Conservation (phyloP, 176 grass and related monocot genomes). For the Themeda triandra region DNA sequence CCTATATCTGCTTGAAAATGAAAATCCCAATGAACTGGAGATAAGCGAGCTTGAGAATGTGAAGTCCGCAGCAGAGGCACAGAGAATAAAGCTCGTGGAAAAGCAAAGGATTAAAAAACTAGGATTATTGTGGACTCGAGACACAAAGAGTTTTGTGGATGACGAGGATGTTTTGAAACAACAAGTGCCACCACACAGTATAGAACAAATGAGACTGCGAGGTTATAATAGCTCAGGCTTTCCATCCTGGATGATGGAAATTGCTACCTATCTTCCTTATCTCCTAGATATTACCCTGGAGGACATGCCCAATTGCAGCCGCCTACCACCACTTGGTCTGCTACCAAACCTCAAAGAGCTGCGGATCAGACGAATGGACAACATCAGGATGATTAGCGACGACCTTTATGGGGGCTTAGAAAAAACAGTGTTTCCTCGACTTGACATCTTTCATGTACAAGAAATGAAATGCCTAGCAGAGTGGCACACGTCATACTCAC, state of each 20-base stretch:
- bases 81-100: background rate
- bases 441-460: accelerated
- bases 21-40: background rate
- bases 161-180: background rate
- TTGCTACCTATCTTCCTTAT: background rate
- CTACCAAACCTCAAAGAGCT: background rate
- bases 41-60: background rate
- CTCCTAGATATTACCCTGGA: background rate
- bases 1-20: background rate
- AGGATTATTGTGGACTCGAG: no score
- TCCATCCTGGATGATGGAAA: background rate
- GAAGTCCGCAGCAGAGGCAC: background rate
- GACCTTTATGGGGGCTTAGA: background rate
- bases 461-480: background rate
- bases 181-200: background rate
- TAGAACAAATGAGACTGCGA: background rate
- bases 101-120: no score
- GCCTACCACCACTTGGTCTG: background rate
- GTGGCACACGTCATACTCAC: background rate
- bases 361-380: background rate
- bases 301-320: background rate
- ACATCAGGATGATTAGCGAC: background rate
- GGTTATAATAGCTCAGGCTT: background rate
- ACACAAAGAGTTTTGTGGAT: background rate
- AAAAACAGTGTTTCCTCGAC: background rate